Conservation (phyloP, 1,139 yeast genomes). For the Protomyces inundatus region DNA sequence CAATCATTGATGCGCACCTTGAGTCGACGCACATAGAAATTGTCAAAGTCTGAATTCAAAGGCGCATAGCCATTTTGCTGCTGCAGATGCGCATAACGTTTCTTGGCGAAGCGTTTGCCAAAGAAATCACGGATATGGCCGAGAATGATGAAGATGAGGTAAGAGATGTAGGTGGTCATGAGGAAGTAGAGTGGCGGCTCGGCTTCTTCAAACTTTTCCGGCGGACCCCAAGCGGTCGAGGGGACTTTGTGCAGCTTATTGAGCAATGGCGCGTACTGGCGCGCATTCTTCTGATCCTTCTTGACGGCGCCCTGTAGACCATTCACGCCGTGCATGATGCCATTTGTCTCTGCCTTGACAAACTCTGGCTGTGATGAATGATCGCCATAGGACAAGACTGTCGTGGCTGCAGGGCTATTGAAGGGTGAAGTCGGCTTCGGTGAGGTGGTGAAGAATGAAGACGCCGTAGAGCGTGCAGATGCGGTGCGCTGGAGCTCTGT, state of each 20-base stretch:
- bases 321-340: background rate
- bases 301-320: background rate
- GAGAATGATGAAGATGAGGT: slow-evolving; percentile 70
- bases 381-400: background rate
- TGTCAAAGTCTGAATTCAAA: slow-evolving; percentile 88
- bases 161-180: slow-evolving; percentile 76
- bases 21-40: slow-evolving; percentile 86
- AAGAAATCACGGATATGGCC: slow-evolving; percentile 90
- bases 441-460: background rate
- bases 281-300: slow-evolving; percentile 25
- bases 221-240: slow-evolving; percentile 30
- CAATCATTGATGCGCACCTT: slow-evolving; percentile 89
- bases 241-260: slow-evolving; percentile 31
- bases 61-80: slow-evolving; percentile 93
- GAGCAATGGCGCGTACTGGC: slow-evolving; percentile 31
- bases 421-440: background rate
- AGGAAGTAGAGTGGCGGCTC: slow-evolving; percentile 82
- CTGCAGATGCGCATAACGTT: slow-evolving; percentile 58
- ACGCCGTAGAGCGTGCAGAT: background rate
- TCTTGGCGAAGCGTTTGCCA: slow-evolving; percentile 66
- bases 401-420: background rate
- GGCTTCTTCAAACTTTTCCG: slow-evolving; percentile 45
- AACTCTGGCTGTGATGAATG: background rate
- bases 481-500: background rate
- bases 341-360: background rate